These are phyloP conservation scores for Kwoniella sp. DNA, from an alignment of 768 basidiomycete species.

Conservation along the genomic window DNA sequence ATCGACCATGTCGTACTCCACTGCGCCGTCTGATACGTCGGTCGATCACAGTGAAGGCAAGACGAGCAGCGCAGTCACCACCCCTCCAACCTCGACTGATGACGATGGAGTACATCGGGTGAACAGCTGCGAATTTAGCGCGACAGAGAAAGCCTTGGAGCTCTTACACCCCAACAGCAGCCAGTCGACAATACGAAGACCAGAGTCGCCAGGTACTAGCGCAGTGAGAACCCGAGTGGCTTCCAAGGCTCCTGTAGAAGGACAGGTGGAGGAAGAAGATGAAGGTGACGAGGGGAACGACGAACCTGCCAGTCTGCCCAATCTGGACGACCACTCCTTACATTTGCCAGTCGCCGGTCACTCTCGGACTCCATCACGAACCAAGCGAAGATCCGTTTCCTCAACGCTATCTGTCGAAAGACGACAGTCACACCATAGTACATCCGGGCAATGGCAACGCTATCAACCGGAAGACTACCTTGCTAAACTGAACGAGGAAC, in stretches of 20 bases:
- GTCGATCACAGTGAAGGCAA: slow-evolving; percentile 38
- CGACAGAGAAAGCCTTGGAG: slow-evolving; percentile 36
- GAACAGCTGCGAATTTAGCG: slow-evolving; percentile 36
- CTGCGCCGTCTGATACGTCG: slow-evolving; percentile 36
- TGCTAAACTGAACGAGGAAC: slow-evolving; percentile 43
- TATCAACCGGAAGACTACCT: slow-evolving; percentile 59
- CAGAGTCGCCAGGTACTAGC: slow-evolving; percentile 25
- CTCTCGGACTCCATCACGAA: slow-evolving; percentile 85
- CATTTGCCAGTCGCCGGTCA: slow-evolving; percentile 62
- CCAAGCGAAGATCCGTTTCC: slow-evolving; percentile 92
- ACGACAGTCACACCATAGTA: slow-evolving; percentile 42
- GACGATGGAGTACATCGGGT: slow-evolving; percentile 30
- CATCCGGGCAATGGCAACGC: slow-evolving; percentile 61
- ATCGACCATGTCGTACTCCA: slow-evolving; percentile 17
- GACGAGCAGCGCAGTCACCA: slow-evolving; percentile 36
- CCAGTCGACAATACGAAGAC: slow-evolving; percentile 53
- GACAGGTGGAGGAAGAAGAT: slow-evolving; percentile 40
- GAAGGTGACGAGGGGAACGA: slow-evolving; percentile 17
- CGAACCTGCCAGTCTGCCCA: slow-evolving; percentile 20
- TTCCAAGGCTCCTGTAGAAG: slow-evolving; percentile 29
- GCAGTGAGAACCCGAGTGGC: slow-evolving; percentile 22
- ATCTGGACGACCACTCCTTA: slow-evolving; percentile 54
- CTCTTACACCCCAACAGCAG: slow-evolving; percentile 51
- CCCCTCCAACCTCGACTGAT: slow-evolving; percentile 49
- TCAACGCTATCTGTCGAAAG: slow-evolving; percentile 64